Conservation (phyloP, 2,329 filamentous ascomycete species). For the Chaetoscypha palmicola region DNA sequence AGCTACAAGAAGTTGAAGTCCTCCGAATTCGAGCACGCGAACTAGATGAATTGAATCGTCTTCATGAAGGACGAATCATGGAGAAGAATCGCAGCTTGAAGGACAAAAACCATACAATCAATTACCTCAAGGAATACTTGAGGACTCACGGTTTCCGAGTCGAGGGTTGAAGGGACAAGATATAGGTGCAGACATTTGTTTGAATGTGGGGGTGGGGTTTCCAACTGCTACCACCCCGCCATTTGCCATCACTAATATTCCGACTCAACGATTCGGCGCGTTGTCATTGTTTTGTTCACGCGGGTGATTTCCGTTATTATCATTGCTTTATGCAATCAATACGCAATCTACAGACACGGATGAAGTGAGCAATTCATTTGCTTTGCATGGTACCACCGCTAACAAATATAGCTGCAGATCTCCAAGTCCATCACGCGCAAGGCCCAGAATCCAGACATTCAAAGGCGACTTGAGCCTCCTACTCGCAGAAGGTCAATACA, state of each 20-base stretch:
- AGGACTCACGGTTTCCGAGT: slow-evolving; percentile 16
- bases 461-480: no score
- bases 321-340: no score
- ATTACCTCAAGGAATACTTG: slow-evolving; percentile 14
- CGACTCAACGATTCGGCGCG: no score
- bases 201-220: background rate
- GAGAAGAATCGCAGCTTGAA: slow-evolving; percentile 4
- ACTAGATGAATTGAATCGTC: slow-evolving; percentile 12
- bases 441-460: no score
- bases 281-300: no score
- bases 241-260: background rate
- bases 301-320: no score
- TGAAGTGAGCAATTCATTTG: no score
- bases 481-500: no score
- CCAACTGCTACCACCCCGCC: background rate
- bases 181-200: background rate
- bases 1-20: slow-evolving; percentile 17
- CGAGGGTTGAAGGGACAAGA: slow-evolving; percentile 10
- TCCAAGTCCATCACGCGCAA: no score
- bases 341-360: no score
- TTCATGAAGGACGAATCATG: slow-evolving; percentile 14
- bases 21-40: slow-evolving; percentile 14
- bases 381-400: no score
- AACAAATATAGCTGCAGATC: no score
- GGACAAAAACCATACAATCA: background rate